Evolutionary conservation across 73 alveolate genomes (phyloP).

Genomic region (Tetrahymena thermophila): DNA sequence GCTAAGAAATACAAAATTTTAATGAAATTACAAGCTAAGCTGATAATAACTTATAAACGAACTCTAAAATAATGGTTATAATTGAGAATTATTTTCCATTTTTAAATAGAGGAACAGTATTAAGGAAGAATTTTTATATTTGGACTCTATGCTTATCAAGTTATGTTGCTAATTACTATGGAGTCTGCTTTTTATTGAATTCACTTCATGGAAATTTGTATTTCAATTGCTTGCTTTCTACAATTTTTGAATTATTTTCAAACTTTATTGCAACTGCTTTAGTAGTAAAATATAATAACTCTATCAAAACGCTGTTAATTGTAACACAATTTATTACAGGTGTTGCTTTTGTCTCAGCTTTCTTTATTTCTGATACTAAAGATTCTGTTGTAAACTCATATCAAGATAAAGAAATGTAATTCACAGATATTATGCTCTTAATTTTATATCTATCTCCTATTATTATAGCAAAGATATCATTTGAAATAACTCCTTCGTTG

Average conservation of each 20-base stretch:
- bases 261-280: background rate
- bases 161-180: background rate
- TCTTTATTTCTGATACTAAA: background rate
- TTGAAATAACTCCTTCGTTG: background rate
- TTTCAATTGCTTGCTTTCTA: background rate
- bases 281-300: background rate
- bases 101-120: background rate
- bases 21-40: no score
- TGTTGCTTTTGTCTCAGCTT: background rate
- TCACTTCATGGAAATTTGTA: background rate
- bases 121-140: background rate
- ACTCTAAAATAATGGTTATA: background rate
- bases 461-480: background rate
- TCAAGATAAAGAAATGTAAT: background rate
- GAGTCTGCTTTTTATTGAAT: background rate
- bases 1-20: background rate
- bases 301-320: background rate
- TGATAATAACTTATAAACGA: background rate
- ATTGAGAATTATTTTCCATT: background rate
- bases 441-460: background rate
- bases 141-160: background rate
- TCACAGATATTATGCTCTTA: background rate
- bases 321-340: background rate
- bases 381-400: background rate
- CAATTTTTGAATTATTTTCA: background rate